Conservation (phyloP, 805 yeast genomes). For the Saturnispora mendoncae region DNA sequence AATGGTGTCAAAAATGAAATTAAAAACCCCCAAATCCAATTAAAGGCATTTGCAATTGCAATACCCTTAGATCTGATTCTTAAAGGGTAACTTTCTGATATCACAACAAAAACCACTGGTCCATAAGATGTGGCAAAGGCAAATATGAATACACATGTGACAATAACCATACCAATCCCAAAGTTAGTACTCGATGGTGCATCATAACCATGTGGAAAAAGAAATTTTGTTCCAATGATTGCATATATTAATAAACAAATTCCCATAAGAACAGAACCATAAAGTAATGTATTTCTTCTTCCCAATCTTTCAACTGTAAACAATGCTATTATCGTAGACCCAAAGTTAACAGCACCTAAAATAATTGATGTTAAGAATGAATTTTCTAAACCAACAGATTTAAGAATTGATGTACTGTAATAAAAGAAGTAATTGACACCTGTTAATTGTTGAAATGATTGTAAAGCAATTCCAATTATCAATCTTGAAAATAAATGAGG, state of each 20-base stretch:
- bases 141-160: slow-evolving; percentile 55
- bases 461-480: slow-evolving; percentile 81
- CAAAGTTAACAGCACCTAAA: slow-evolving; percentile 88
- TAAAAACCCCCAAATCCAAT: slow-evolving; percentile 54
- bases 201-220: slow-evolving; percentile 33
- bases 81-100: slow-evolving; percentile 60
- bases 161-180: slow-evolving; percentile 52
- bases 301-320: slow-evolving; percentile 82
- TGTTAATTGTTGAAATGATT: slow-evolving; percentile 93
- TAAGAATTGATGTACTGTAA: slow-evolving; percentile 85
- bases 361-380: slow-evolving; percentile 91
- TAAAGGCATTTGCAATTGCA: slow-evolving; percentile 56
- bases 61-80: slow-evolving; percentile 54
- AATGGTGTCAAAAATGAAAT: slow-evolving; percentile 48
- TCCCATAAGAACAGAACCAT: slow-evolving; percentile 45
- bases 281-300: slow-evolving; percentile 55
- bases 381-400: slow-evolving; percentile 79
- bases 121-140: slow-evolving; percentile 70
- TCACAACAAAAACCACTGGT: slow-evolving; percentile 57
- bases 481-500: slow-evolving; percentile 71
- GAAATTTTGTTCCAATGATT: slow-evolving; percentile 45
- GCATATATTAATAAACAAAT: slow-evolving; percentile 51
- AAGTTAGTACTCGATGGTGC: slow-evolving; percentile 37
- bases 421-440: slow-evolving; percentile 97
- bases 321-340: slow-evolving; percentile 79